Conservation (phyloP, 805 yeast species). For the Sugiyamaella marilandica region DNA sequence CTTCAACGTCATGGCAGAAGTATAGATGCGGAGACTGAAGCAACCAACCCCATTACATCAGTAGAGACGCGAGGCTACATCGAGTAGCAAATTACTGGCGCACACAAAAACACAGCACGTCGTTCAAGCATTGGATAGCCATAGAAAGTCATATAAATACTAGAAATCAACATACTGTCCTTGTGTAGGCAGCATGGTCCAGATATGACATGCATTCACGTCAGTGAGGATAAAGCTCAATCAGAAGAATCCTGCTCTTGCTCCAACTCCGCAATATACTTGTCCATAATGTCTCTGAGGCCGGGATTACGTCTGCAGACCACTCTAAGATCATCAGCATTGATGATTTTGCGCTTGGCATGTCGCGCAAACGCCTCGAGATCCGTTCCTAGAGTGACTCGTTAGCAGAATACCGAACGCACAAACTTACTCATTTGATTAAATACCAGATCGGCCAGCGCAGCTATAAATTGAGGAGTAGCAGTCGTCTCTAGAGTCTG, state of each 20-base stretch:
- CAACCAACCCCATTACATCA: too few species aligned
- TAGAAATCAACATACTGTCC: too few species aligned
- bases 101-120: too few species aligned
- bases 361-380: conserved; percentile 31
- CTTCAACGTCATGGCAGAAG: not conserved
- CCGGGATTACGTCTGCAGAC: conserved; percentile 31
- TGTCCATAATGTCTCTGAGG: conserved; percentile 22
- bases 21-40: not conserved
- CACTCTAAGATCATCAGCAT: conserved; percentile 28
- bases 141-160: too few species aligned
- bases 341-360: conserved; percentile 28
- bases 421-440: conserved; percentile 25
- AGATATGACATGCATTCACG: too few species aligned
- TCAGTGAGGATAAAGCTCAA: too few species aligned
- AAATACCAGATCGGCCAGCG: conserved; percentile 31
- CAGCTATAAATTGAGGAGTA: conserved; percentile 32
- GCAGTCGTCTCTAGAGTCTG: conserved; percentile 20
- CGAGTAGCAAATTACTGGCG: too few species aligned
- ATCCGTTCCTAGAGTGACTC: conserved; percentile 27
- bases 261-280: conserved; percentile 14
- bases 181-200: too few species aligned
- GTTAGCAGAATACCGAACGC: not conserved
- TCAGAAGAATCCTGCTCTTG: not conserved
- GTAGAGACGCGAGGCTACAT: too few species aligned
- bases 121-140: too few species aligned